Conservation (phyloP, 345 rosid genomes). For the Eucalyptus pauciflora region DNA sequence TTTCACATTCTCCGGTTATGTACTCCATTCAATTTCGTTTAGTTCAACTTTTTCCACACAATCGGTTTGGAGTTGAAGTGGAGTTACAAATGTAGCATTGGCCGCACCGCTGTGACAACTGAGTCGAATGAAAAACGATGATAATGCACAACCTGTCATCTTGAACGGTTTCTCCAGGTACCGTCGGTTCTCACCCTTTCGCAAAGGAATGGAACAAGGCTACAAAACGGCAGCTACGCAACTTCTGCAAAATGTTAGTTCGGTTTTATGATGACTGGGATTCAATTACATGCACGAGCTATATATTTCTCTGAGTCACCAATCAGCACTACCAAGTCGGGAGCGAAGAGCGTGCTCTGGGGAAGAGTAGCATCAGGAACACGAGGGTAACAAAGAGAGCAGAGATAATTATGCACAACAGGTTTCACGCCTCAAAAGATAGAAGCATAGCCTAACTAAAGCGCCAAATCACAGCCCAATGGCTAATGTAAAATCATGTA, state of each 20-base stretch:
- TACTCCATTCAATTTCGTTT: neutral
- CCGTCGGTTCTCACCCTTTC: accelerated
- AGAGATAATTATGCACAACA: neutral
- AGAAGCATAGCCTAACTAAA: neutral
- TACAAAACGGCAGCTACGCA: neutral
- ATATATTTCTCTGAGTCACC: neutral
- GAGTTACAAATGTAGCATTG: neutral
- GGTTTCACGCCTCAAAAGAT: neutral
- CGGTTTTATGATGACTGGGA: neutral
- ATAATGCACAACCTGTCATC: neutral
- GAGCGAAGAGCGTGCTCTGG: neutral
- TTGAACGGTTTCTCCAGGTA: neutral
- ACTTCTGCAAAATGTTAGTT: neutral
- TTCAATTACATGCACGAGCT: neutral
- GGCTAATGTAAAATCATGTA: neutral
- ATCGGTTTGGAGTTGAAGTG: neutral
- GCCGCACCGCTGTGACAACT: no score
- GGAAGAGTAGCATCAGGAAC: neutral
- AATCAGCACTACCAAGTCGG: neutral
- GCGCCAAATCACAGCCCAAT: neutral
- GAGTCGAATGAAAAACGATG: neutral
- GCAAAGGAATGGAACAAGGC: neutral
- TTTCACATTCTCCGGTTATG: neutral
- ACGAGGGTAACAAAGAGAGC: neutral
- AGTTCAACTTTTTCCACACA: neutral